Conservation (phyloP, 305 asterid species). For the Fraxinus albicans region DNA sequence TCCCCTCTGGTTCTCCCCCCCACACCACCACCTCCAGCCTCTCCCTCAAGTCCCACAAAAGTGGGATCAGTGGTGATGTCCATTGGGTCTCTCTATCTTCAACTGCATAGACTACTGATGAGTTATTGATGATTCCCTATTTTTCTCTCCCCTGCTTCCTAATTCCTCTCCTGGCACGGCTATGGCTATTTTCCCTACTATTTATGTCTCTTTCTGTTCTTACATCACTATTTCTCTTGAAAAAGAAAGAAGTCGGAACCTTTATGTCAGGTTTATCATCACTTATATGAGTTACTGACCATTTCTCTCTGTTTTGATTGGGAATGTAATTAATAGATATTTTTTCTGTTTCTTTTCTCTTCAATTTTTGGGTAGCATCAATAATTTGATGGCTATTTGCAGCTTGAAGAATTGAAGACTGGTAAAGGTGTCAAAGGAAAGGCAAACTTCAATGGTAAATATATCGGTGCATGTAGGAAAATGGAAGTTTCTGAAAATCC, state of each 20-base stretch:
- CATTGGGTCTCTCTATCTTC: conserved; percentile 51
- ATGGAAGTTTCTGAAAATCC: conserved; percentile 52
- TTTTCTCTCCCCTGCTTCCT: conserved; percentile 49
- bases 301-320: neutral
- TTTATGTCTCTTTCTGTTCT: neutral
- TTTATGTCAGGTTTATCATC: neutral
- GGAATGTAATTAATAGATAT: neutral
- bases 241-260: neutral
- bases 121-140: conserved; percentile 13
- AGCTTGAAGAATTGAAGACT: conserved; percentile 67
- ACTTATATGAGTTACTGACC: neutral
- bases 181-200: neutral
- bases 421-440: conserved; percentile 33
- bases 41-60: conserved; percentile 22
- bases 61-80: conserved; percentile 71
- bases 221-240: neutral
- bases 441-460: conserved; percentile 25
- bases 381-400: conserved; percentile 9
- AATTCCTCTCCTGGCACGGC: conserved; percentile 51
- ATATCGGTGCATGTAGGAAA: conserved; percentile 17
- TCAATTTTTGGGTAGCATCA: neutral
- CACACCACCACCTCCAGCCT: neutral
- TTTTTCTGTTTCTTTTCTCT: neutral
- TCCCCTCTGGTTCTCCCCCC: neutral
- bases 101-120: conserved; percentile 19